Conservation (phyloP, 169 alveolate genomes). For the Eimeria tenella region DNA sequence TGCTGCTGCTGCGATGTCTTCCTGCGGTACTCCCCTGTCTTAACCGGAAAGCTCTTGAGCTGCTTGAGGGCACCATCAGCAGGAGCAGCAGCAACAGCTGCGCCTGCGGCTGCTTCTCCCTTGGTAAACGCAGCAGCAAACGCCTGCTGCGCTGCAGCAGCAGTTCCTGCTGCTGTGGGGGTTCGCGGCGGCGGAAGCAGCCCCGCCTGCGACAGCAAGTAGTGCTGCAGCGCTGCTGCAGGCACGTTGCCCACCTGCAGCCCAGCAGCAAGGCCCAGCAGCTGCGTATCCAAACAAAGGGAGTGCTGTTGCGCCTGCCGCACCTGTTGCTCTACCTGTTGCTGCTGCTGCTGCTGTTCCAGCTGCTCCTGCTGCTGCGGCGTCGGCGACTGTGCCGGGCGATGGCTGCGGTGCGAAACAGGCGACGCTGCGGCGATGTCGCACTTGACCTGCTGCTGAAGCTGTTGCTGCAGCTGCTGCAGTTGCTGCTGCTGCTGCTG, state of each 20-base stretch:
- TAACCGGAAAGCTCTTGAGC: neutral
- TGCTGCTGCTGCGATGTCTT: constrained; percentile 11
- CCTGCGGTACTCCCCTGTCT: neutral
- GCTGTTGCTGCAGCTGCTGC: neutral
- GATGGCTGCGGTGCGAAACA: neutral
- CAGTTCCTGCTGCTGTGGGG: constrained; percentile 2
- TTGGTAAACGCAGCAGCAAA: constrained; percentile 5
- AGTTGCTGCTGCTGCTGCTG: constrained; percentile 7
- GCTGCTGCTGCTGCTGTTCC: constrained; percentile 16
- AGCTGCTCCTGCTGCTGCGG: constrained; percentile 26
- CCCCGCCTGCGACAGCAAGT: neutral
- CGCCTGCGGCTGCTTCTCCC: neutral
- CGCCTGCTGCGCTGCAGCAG: constrained; percentile 49
- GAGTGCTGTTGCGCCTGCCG: constrained; percentile 33
- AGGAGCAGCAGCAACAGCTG: neutral
- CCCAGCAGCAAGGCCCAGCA: constrained; percentile 35
- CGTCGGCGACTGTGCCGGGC: neutral
- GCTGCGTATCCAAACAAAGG: constrained; percentile 2
- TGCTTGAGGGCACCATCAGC: neutral
- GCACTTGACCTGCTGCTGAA: neutral
- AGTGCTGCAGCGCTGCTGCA: constrained; percentile 42
- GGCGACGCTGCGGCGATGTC: neutral
- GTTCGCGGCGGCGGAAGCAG: constrained; percentile 42
- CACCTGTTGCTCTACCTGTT: neutral
- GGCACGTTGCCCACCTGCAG: neutral